Conservation (phyloP, 257 asterid species). For the Nicotiana otophora region DNA sequence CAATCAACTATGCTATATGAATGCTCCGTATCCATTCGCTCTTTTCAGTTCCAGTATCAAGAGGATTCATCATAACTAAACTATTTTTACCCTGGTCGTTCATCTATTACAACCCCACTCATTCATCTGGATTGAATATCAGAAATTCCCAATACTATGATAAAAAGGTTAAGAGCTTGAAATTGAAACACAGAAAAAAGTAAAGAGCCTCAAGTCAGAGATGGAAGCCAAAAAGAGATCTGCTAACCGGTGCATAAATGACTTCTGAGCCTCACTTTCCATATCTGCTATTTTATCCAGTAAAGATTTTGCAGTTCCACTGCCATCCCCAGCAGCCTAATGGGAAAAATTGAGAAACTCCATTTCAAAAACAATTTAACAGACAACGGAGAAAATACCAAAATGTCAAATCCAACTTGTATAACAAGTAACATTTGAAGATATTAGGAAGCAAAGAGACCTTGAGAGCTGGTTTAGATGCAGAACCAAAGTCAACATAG, state of each 20-base stretch:
- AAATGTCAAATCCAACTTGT: background rate
- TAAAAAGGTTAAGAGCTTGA: background rate
- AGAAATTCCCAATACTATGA: background rate
- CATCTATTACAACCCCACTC: background rate
- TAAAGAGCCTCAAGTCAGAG: background rate
- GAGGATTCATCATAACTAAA: background rate
- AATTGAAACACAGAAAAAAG: background rate
- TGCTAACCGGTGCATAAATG: constrained; percentile 94
- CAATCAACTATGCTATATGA: background rate
- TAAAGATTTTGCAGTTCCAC: constrained; percentile 72
- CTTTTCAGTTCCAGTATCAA: background rate
- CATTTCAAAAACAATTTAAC: background rate
- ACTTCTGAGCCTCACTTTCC: constrained; percentile 98
- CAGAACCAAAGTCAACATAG: constrained; percentile 52
- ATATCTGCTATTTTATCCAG: constrained; percentile 74
- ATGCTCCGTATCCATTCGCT: background rate
- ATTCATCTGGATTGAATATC: background rate
- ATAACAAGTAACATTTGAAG: background rate
- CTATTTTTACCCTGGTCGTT: background rate
- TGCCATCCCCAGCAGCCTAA: constrained; percentile 61
- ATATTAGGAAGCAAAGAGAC: constrained; percentile 20
- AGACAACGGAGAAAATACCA: background rate
- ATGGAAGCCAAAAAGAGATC: background rate
- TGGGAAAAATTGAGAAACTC: background rate
- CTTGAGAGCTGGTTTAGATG: constrained; percentile 26